phyloP scores from a whole-genome alignment of 345 rosid genomes.

The Euphorbia lathyris region DNA sequence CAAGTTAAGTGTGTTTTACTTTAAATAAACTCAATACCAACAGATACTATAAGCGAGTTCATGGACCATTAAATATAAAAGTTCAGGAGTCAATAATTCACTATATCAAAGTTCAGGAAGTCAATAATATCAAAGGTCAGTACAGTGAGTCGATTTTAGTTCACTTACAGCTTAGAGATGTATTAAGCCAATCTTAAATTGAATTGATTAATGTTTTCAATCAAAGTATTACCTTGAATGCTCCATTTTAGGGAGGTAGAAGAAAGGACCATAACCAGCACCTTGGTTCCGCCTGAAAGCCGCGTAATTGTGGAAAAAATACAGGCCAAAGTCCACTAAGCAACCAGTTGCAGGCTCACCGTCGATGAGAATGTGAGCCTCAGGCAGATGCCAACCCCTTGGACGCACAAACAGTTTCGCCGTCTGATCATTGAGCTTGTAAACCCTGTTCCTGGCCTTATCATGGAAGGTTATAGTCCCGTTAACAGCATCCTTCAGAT shows the following conservation, averaged over 20 bases:
- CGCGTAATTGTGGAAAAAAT: slow-evolving; percentile 74
- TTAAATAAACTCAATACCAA: no score
- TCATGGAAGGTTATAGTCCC: slow-evolving; percentile 77
- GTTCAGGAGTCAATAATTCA: no score
- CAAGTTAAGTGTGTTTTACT: no score
- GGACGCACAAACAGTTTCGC: slow-evolving; percentile 90
- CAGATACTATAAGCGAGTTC: no score
- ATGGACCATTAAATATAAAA: no score
- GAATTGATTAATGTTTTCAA: not conserved
- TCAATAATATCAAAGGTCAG: no score
- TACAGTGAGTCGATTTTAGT: no score
- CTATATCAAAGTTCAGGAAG: no score
- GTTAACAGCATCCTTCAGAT: slow-evolving; percentile 83
- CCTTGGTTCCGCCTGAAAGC: slow-evolving; percentile 67
- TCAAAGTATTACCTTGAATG: slow-evolving; percentile 60
- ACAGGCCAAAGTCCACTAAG: slow-evolving; percentile 87
- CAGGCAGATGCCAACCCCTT: slow-evolving; percentile 92
- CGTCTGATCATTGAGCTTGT: slow-evolving; percentile 74
- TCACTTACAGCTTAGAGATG: no score
- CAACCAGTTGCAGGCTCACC: slow-evolving; percentile 89
- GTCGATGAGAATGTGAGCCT: slow-evolving; percentile 76
- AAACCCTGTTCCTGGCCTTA: slow-evolving; percentile 71
- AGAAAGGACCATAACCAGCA: slow-evolving; percentile 85
- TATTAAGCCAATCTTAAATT: no score
- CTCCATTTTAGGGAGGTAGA: slow-evolving; percentile 96